Conservation (phyloP, 2,329 filamentous ascomycete species). For the Phyllosticta capitalensis region DNA sequence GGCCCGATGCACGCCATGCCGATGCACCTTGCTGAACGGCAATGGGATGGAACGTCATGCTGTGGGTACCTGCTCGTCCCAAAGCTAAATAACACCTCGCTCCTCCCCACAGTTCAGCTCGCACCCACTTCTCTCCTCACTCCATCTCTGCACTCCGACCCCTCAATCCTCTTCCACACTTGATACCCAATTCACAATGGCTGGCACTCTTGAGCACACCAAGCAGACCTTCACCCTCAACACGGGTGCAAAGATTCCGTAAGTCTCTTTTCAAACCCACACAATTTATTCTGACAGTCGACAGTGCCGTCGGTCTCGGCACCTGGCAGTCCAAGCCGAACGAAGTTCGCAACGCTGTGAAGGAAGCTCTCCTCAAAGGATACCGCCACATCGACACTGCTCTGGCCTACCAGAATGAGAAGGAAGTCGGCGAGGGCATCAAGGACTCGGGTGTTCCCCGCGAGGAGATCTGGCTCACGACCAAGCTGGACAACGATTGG, state of each 20-base stretch:
- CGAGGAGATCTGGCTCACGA: conserved; percentile 64
- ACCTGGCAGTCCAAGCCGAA: conserved; percentile 68
- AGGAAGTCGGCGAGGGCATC: conserved; percentile 63
- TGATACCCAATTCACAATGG: conserved; percentile 15
- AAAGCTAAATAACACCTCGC: neutral
- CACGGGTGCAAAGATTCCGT: conserved; percentile 66
- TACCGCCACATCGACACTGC: conserved; percentile 73
- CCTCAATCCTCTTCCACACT: conserved; percentile 19
- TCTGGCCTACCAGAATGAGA: conserved; percentile 69
- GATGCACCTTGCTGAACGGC: neutral
- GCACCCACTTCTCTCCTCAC: neutral
- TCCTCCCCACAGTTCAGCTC: neutral
- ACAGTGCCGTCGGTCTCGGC: conserved; percentile 56
- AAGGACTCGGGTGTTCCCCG: conserved; percentile 56
- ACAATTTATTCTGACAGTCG: no score
- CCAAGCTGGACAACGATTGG: conserved; percentile 75
- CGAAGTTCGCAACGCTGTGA: conserved; percentile 61
- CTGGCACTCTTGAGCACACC: conserved; percentile 22
- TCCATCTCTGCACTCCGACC: conserved; percentile 19
- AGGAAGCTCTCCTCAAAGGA: conserved; percentile 56
- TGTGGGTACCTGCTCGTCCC: neutral
- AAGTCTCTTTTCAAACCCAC: no score
- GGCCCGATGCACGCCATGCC: neutral
- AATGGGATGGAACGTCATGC: neutral
- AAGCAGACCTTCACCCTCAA: conserved; percentile 45